Conservation (phyloP, 192 early-diverging fungal species). For the Coemansia sp. region DNA sequence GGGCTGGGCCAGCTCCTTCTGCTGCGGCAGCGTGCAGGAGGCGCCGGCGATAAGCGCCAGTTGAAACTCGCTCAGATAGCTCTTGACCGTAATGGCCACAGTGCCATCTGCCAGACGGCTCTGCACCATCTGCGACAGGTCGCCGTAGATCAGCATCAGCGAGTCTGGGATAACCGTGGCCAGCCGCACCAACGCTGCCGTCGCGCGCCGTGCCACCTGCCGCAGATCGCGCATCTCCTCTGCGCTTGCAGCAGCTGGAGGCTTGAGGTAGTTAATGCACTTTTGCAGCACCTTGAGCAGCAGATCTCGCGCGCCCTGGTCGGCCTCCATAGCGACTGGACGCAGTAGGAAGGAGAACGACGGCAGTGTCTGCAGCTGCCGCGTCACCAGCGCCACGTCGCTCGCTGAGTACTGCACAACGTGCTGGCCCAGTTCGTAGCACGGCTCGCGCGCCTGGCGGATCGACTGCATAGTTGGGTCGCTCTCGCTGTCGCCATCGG, state of each 20-base stretch:
- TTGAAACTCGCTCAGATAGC: conserved; percentile 40
- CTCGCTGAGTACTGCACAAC: conserved; percentile 6
- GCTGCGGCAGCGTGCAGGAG: conserved; percentile 16
- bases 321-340: conserved; percentile 4
- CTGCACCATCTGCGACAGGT: conserved; percentile 34
- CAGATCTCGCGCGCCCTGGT: conserved; percentile 17
- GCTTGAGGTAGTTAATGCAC: conserved; percentile 13
- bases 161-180: conserved; percentile 37
- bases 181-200: conserved; percentile 34
- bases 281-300: conserved; percentile 29
- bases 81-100: conserved; percentile 20
- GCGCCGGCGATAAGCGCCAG: conserved; percentile 37
- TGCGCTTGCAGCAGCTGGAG: background rate
- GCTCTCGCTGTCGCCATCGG: conserved; percentile 9
- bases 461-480: background rate
- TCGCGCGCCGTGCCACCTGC: conserved; percentile 22
- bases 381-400: background rate
- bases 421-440: conserved; percentile 24
- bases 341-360: conserved; percentile 44
- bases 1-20: conserved; percentile 30
- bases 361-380: conserved; percentile 41
- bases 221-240: conserved; percentile 10
- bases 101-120: conserved; percentile 12
- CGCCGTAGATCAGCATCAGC: conserved; percentile 36
- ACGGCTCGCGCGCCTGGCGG: conserved; percentile 12